Base-by-base conservation (phyloP, 176 grass and related monocot genomes). In the Avena insularis region DNA sequence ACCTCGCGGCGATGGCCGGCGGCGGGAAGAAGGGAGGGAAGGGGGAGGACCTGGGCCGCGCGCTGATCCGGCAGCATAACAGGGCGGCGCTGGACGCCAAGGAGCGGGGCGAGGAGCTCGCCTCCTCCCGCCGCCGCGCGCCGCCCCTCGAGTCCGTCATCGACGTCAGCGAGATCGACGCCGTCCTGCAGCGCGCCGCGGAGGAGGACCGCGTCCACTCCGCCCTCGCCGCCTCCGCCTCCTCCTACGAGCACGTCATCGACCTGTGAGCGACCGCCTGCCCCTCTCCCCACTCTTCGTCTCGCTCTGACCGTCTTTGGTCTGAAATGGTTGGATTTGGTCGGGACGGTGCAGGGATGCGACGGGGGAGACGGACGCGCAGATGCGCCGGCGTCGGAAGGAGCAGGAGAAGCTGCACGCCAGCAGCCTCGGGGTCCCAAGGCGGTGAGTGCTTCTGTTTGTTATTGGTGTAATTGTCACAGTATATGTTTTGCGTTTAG, bases 151-250 rank as follows among this genome's bases (percentile, higher is more conserved):
- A 98, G 77, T 98, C 95, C 60, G 81, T 93, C 88, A 98, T 88
- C 56, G 93, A 98, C 20, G 85, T 93, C 91, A 85, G 90, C 88
- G 95, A 98, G 70, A 95, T 98, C 66, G 93, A 95, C 59, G 91
- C 89, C 77, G 87, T 98, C 67, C 83, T 98, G 17, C 81, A 95
- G 73, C 89, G 88, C 46, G 88, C 95, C 54, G 93, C 90, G 13
- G 93, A 93, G 86, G 90, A 77, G 10, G 90, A 93, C 53, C 74
- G 83, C 72, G 59, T 86, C 61, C 74, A 86, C 12, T 72, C 73
- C 73, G 35, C 90, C 8, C 79, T 88, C 85, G 85, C 81, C 35
- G 69, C 87, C 31, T 69, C 81, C 20, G 63, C 49, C 21, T 81
- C 80, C 35, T 85, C 72, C 53, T 69, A 83, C 49, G 84, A 95